Evolutionary conservation across 2,329 filamentous ascomycete genomes (phyloP).

Genomic region (Fusarium sp.): DNA sequence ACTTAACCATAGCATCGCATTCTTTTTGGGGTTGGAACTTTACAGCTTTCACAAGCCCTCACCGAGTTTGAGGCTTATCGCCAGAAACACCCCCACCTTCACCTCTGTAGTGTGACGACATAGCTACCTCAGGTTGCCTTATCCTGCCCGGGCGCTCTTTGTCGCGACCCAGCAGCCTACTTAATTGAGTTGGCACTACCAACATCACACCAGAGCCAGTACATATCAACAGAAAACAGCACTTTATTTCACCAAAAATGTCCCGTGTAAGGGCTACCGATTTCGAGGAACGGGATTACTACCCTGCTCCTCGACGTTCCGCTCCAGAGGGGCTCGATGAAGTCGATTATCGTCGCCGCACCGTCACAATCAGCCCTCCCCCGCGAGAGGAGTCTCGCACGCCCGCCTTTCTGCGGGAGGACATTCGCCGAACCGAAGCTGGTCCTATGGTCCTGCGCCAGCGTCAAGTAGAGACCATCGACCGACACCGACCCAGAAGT

Average conservation of each 20-base stretch:
- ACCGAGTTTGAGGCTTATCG: slow-evolving; percentile 37
- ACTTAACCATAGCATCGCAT: slow-evolving; percentile 20
- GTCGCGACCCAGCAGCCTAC: slow-evolving; percentile 25
- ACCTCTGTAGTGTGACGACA: slow-evolving; percentile 40
- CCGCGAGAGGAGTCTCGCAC: slow-evolving; percentile 62
- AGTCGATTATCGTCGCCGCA: slow-evolving; percentile 52
- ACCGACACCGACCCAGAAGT: slow-evolving; percentile 62
- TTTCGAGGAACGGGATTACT: slow-evolving; percentile 63
- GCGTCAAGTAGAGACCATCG: slow-evolving; percentile 68
- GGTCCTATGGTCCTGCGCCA: slow-evolving; percentile 68
- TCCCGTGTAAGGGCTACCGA: slow-evolving; percentile 53
- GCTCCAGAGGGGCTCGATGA: slow-evolving; percentile 54
- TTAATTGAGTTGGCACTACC: slow-evolving; percentile 33
- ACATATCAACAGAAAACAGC: slow-evolving; percentile 12
- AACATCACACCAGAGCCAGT: slow-evolving; percentile 20
- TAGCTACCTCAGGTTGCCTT: slow-evolving; percentile 6
- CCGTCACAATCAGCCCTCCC: slow-evolving; percentile 58
- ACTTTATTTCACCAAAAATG: slow-evolving; percentile 42
- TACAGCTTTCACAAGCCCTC: slow-evolving; percentile 32
- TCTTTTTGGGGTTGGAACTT: slow-evolving; percentile 19
- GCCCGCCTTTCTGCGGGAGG: slow-evolving; percentile 66
- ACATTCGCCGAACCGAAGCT: slow-evolving; percentile 61
- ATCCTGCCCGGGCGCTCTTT: slow-evolving; percentile 7
- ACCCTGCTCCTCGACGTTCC: slow-evolving; percentile 55
- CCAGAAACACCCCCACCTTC: slow-evolving; percentile 20